Conservation (phyloP, 1,284 basidiomycete species). For the Sanghuangporus sanghuang region DNA sequence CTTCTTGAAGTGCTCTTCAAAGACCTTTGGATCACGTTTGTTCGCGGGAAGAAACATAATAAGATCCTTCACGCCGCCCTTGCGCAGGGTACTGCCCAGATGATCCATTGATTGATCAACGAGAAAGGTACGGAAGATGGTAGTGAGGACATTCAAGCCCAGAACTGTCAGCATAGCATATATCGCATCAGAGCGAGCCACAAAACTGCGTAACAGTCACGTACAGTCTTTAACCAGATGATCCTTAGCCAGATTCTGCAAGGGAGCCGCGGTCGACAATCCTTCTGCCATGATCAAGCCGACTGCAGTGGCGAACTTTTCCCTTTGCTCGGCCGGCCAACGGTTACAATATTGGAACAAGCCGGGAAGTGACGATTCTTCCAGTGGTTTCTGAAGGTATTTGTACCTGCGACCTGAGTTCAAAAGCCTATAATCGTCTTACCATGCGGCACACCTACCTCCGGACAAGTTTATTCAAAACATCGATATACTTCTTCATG, state of each 20-base stretch:
- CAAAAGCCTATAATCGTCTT: constrained; percentile 7
- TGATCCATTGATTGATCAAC: constrained; percentile 82
- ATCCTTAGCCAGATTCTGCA: constrained; percentile 85
- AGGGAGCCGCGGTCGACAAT: constrained; percentile 70
- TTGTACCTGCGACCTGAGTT: constrained; percentile 69
- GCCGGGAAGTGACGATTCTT: constrained; percentile 77
- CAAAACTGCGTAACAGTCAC: constrained; percentile 19
- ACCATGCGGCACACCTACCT: constrained; percentile 45
- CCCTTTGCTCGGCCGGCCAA: constrained; percentile 70
- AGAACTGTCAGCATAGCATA: constrained; percentile 45
- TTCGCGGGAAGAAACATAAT: constrained; percentile 83
- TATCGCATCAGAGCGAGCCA: neutral
- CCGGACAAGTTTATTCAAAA: constrained; percentile 92
- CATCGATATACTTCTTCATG: constrained; percentile 89
- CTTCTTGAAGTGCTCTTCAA: constrained; percentile 85
- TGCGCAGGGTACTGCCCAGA: constrained; percentile 71
- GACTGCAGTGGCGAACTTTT: constrained; percentile 78
- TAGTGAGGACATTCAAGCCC: constrained; percentile 71
- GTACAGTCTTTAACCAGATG: constrained; percentile 91
- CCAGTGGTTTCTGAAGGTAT: constrained; percentile 95
- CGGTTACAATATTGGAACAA: constrained; percentile 88
- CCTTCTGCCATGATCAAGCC: constrained; percentile 83
- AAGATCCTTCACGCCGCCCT: constrained; percentile 83
- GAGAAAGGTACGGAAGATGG: constrained; percentile 79
- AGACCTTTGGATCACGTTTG: constrained; percentile 65